Evolutionary conservation across 805 yeast species (phyloP).

Genomic region (Danielia oregonensis): DNA sequence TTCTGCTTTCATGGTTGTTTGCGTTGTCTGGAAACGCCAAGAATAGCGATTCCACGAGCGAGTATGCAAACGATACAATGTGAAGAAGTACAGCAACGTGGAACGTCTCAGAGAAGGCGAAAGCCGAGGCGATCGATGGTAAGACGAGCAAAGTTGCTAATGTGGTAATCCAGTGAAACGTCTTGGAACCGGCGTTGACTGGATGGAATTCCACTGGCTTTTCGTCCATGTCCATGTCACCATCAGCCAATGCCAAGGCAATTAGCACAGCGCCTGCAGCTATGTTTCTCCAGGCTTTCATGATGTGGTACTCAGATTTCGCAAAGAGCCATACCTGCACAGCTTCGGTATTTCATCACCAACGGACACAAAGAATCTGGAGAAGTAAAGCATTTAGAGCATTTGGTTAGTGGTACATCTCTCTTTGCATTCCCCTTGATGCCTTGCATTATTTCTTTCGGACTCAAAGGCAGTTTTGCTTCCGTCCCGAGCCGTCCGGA

Average conservation of each 20-base stretch:
- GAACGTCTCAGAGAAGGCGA: slow-evolving; percentile 51
- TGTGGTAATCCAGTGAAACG: slow-evolving; percentile 64
- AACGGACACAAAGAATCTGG: too few relatives aligned
- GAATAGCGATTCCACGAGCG: slow-evolving; percentile 52
- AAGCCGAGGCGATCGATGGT: slow-evolving; percentile 54
- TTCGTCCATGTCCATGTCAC: slow-evolving; percentile 25
- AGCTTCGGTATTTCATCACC: too few relatives aligned
- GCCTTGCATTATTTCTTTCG: too few relatives aligned
- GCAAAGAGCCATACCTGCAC: too few relatives aligned
- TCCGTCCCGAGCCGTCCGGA: too few relatives aligned
- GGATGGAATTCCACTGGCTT: slow-evolving; percentile 38
- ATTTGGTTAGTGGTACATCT: too few relatives aligned
- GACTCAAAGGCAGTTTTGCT: too few relatives aligned
- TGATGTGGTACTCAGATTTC: too few relatives aligned
- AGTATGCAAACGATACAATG: slow-evolving; percentile 30
- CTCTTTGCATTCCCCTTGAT: too few relatives aligned
- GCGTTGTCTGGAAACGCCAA: slow-evolving; percentile 59
- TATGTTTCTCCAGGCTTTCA: not conserved
- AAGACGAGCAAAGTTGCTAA: slow-evolving; percentile 44
- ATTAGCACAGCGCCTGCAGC: not conserved
- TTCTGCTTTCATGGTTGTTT: slow-evolving; percentile 61
- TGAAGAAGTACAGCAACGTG: slow-evolving; percentile 21
- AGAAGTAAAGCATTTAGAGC: too few relatives aligned
- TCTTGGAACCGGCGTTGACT: slow-evolving; percentile 46
- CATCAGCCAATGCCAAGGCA: slow-evolving; percentile 5